These are phyloP conservation scores for Penicillium malachiteum DNA, from an alignment of 495 filamentous ascomycete species.

Conservation along the genomic window DNA sequence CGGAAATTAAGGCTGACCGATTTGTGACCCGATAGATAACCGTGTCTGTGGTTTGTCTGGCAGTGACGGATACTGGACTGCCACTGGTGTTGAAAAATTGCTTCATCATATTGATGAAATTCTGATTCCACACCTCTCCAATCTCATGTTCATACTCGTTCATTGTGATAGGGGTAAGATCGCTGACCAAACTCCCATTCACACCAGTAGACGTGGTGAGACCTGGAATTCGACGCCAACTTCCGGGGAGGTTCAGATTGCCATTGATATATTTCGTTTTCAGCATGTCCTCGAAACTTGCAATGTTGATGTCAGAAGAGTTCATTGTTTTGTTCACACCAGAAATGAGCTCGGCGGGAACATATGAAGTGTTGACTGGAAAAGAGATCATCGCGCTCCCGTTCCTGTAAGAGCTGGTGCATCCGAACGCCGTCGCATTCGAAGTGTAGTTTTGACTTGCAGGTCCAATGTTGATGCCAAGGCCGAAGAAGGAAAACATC, in stretches of 20 bases:
- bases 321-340: neutral
- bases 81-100: constrained; percentile 18
- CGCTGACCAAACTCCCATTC: neutral
- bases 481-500: constrained; percentile 7
- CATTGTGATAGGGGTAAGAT: neutral
- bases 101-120: constrained; percentile 17
- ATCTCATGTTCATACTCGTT: constrained; percentile 9
- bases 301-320: constrained; percentile 1
- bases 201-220: neutral
- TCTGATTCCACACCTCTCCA: constrained; percentile 17
- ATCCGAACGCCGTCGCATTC: constrained; percentile 18
- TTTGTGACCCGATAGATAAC: constrained; percentile 6
- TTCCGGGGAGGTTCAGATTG: neutral
- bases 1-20: constrained; percentile 12
- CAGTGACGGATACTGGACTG: neutral
- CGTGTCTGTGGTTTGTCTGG: neutral
- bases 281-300: constrained; percentile 6
- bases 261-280: neutral
- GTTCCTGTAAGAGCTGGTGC: constrained; percentile 11
- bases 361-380: neutral
- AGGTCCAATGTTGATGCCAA: constrained; percentile 11
- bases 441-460: neutral
- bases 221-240: neutral
- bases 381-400: neutral
- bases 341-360: neutral